These are phyloP conservation scores for Nephelium lappaceum DNA, from an alignment of 345 rosid genomes.

Conservation along the genomic window DNA sequence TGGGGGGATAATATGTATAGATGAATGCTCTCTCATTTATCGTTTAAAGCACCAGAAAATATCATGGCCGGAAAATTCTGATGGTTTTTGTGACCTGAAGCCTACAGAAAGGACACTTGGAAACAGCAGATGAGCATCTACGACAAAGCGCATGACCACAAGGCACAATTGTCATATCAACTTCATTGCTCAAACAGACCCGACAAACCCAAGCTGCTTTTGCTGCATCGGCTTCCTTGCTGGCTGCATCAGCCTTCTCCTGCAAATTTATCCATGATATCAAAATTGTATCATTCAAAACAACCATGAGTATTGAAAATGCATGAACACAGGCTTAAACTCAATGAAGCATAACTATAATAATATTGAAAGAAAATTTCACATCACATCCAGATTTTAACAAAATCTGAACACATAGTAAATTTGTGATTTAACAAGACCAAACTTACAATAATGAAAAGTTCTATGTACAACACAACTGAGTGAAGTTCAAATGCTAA, in stretches of 20 bases:
- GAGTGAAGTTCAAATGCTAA: background rate
- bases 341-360: background rate
- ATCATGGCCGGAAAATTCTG: conserved; percentile 70
- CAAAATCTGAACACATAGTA: background rate
- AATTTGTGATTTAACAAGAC: background rate
- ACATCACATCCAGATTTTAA: background rate
- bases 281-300: background rate
- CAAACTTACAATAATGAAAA: background rate
- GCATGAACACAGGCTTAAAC: background rate
- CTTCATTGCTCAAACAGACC: conserved; percentile 80
- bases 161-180: conserved; percentile 74
- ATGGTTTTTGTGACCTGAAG: conserved; percentile 68
- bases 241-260: conserved; percentile 73
- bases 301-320: background rate
- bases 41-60: background rate
- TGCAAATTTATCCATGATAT: conserved; percentile 30
- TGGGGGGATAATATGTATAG: background rate
- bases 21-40: background rate
- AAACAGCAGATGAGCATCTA: conserved; percentile 74
- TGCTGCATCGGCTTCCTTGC: conserved; percentile 83
- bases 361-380: background rate
- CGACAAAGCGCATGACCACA: conserved; percentile 93
- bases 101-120: conserved; percentile 90
- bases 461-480: background rate
- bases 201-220: conserved; percentile 87